Base-by-base conservation (phyloP, 2,329 filamentous ascomycete species). In the Trichoderma afroharzianum region DNA sequence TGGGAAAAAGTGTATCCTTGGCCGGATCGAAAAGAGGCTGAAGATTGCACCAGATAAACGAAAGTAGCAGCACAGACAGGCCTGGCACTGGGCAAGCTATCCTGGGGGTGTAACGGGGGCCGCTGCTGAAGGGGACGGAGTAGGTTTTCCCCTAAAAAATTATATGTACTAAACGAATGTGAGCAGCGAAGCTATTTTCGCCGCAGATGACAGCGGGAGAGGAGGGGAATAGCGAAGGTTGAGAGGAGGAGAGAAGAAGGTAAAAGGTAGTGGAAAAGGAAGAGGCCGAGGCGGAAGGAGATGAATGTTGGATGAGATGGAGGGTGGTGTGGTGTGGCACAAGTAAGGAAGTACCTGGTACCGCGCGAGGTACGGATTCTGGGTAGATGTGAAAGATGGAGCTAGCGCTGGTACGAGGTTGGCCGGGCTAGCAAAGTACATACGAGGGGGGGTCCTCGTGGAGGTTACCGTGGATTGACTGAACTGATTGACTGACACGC, bases 111-210 rank as follows among this genome's bases (percentile, higher is more conserved):
- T 71, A 50, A 58, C n/a, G 50, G 50, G 43, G 47, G 26, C 28
- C 32, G 68, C 32, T 26, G 61, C 28, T 59, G 33, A 50, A 63
- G 61, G 53, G 28, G 43, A 30, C 3, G 14, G 6, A 39, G 57
- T 36, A 50, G 55, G 32, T 57, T 28, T 26, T 21, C 36, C 50
- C n/a, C 6, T 18, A 24, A 32, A 55, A 58, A 33, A 39, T 32
- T 18, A 33, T 64, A 30, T 43, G 59, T 64, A 32, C 59, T 58
- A 71, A 71, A 71, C 68, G 68, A 71, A 71, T 71, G 68, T 71
- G 53, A 64, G 68, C 68, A 64, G 68, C 61, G 61, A 71, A 59
- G 68, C 30, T 28, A 58, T 64, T 47, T 64, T 58, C 68, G 36
- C 68, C 68, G 50, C 59, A 39, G 61, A 33, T 63, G 68, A 63